Percentiles rank a stretch among this genome's conserved stretches.
Conservation (phyloP, 768 basidiomycete species). For the Phylloporus sp. region DNA sequence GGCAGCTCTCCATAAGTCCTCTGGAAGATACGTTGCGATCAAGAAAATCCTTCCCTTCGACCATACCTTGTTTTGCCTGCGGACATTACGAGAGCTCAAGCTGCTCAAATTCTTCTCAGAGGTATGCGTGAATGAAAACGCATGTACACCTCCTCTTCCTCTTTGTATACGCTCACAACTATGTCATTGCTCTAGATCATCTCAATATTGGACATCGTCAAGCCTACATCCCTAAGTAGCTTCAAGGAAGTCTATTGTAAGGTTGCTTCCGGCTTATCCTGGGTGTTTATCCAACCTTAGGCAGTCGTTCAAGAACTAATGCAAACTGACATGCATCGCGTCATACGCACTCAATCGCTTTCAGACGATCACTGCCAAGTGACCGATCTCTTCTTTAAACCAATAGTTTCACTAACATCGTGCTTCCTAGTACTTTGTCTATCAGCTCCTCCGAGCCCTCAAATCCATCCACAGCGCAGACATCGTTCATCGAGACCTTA, state of each 20-base stretch:
- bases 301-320: conserved; percentile 82
- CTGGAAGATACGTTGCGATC: conserved; percentile 84
- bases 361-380: conserved; percentile 90
- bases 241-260: conserved; percentile 88
- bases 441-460: conserved; percentile 80
- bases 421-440: conserved; percentile 64
- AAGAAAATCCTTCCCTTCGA: conserved; percentile 96
- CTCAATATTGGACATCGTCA: conserved; percentile 87
- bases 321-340: conserved; percentile 89
- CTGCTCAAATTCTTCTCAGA: conserved; percentile 82
- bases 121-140: conserved; percentile 78
- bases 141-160: conserved; percentile 27
- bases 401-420: background rate
- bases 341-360: conserved; percentile 85
- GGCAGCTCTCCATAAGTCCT: conserved; percentile 81
- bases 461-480: conserved; percentile 88
- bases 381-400: conserved; percentile 10
- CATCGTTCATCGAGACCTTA: conserved; percentile 74
- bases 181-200: conserved; percentile 59
- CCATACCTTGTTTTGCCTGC: conserved; percentile 86
- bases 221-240: conserved; percentile 64
- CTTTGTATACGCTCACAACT: conserved; percentile 1
- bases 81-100: conserved; percentile 89
- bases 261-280: conserved; percentile 17
- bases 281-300: conserved; percentile 4